Percentiles rank a stretch among this genome's conserved stretches.
phyloP scores from a whole-genome alignment of 345 rosid species.

The Eucalyptus victrix region DNA sequence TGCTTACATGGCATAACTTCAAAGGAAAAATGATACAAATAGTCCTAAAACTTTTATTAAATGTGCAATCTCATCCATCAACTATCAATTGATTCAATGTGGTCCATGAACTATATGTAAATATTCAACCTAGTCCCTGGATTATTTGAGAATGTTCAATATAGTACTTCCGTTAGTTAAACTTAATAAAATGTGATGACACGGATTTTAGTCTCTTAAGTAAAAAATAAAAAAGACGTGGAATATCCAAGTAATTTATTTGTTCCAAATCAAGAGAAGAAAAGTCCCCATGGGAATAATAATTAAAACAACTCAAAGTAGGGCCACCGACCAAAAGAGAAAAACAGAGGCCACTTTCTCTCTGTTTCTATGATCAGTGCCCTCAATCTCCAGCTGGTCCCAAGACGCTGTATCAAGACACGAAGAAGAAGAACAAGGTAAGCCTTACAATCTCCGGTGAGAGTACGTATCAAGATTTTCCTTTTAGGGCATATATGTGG shows the following conservation, averaged over 20 bases:
- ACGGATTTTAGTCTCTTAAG: too few relatives aligned
- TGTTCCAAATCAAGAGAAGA: not conserved
- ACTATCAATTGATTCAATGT: not conserved
- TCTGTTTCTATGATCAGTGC: not conserved
- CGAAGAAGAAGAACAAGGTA: not conserved
- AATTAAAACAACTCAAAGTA: not conserved
- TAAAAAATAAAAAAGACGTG: not conserved
- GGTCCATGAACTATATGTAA: not conserved
- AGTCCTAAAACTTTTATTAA: rapidly evolving
- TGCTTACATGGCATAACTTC: too few relatives aligned
- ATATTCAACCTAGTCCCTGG: not conserved
- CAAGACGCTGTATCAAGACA: not conserved
- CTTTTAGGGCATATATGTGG: not conserved
- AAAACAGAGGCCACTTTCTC: not conserved
- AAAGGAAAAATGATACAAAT: too few relatives aligned
- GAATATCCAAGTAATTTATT: not conserved
- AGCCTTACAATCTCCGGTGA: not conserved
- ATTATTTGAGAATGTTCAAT: not conserved
- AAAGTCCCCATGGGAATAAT: not conserved
- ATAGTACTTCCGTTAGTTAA: not conserved
- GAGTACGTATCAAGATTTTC: not conserved
- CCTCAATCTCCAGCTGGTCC: not conserved
- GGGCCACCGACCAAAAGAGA: not conserved
- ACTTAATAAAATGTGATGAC: too few relatives aligned
- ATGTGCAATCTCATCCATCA: not conserved